A percentile compares a stretch with the other conserved stretches of the same genome.
These are phyloP conservation scores for Wolfiporia cocos DNA, from an alignment of 1,284 basidiomycete species.

Conservation along the genomic window DNA sequence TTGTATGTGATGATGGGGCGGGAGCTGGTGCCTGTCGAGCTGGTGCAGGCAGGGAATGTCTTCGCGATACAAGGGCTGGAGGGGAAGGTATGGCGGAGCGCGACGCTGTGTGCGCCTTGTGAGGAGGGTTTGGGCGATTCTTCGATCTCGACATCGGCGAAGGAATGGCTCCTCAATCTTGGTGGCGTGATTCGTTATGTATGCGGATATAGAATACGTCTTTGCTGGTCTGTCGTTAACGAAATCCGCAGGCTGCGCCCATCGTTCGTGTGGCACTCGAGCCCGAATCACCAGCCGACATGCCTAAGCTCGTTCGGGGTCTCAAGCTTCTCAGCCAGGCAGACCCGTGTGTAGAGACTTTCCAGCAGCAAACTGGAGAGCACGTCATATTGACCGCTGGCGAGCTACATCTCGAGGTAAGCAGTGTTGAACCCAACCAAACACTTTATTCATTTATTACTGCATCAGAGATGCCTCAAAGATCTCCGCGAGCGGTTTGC, in stretches of 20 bases:
- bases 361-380: constrained; percentile 96
- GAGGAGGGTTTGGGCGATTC: constrained; percentile 35
- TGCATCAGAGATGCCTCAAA: constrained; percentile 80
- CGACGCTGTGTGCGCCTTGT: constrained; percentile 77
- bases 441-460: neutral
- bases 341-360: constrained; percentile 96
- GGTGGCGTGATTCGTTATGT: constrained; percentile 74
- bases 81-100: constrained; percentile 87
- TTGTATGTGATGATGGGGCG: constrained; percentile 99
- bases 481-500: constrained; percentile 96
- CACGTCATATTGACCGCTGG: constrained; percentile 97
- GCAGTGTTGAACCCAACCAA: too few species aligned
- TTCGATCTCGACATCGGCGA: constrained; percentile 30
- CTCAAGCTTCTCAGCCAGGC: constrained; percentile 90
- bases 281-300: constrained; percentile 83
- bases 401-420: constrained; percentile 91
- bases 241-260: constrained; percentile 59
- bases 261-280: constrained; percentile 97
- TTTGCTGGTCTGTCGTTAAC: neutral
- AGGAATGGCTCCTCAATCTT: constrained; percentile 73
- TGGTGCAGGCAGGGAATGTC: constrained; percentile 91
- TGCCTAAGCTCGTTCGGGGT: constrained; percentile 88
- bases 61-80: constrained; percentile 92
- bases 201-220: too few species aligned
- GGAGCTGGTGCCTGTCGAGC: constrained; percentile 80